Base-by-base conservation (phyloP, 345 rosid genomes). In the Cardiospermum halicacabum region DNA sequence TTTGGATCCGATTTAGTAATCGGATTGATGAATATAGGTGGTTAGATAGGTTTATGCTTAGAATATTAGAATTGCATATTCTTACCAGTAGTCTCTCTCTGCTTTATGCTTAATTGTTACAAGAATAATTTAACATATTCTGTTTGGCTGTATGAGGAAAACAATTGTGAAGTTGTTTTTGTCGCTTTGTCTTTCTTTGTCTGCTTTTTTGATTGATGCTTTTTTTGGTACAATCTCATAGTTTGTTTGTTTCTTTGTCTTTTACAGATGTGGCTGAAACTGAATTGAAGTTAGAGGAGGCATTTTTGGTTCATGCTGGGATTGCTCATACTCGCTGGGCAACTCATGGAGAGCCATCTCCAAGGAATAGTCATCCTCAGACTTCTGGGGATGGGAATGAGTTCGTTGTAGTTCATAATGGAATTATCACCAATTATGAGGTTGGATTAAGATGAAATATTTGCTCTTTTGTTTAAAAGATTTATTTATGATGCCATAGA, bases 241-340 rank as follows among this genome's bases (percentile, higher is more conserved):
- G 26, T 54, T 63, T 54, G 9, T 7, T 47, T 39, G 53, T 40
- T 7, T n/a, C 58, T 56, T 65, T 21, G 22, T 13, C 0, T 53
- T 66, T 54, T 69, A 18, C 86, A 93, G 98, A 93, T 57, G 83
- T 86, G 66, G 82, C 84, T 54, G 72, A 66, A 19, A 77, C 66
- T 5, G 89, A 81, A 67, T 79, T 93, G 56, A 77, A 93, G 69
- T 70, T 90, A 87, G 91, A 85, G 59, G 84, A 86, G 71, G 81
- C 82, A 0, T 88, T 88, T 69, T 60, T 70, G 28, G 56, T 77
- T 36, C 98, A 93, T 78, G 98, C 94, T 53, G 94, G 97, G n/a
- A 90, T 93, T 76, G 98, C 98, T 8, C 98, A 93, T 72, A 93
- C 97, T 0, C 79, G 98, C 18, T 93, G 97, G 98, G 97, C 98